Evolutionary conservation across 139 green algal genomes (phyloP).

Genomic region (Dunaliella primolecta): DNA sequence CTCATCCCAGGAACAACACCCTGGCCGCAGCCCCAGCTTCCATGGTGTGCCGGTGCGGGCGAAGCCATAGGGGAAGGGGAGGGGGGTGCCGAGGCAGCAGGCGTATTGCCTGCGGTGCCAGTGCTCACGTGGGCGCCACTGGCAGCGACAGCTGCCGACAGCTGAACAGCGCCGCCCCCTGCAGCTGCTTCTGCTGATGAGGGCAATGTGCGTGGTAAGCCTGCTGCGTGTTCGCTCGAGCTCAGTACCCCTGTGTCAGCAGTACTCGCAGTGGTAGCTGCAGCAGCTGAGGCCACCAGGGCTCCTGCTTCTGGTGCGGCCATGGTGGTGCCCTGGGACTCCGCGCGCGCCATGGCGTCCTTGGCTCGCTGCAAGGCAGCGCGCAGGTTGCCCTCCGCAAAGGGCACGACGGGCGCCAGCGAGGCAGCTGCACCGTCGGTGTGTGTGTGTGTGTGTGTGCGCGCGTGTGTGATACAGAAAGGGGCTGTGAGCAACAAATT

Average conservation of each 20-base stretch:
- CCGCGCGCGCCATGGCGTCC: not conserved
- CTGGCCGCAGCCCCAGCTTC: no score
- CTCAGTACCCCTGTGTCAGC: no score
- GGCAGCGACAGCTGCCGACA: no score
- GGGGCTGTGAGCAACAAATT: no score
- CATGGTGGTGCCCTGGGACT: not conserved
- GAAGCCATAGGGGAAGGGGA: not conserved
- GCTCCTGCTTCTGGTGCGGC: not conserved
- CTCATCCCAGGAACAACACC: not conserved
- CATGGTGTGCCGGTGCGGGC: not conserved
- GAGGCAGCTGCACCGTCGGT: not conserved
- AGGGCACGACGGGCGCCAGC: not conserved
- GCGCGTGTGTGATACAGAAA: not conserved
- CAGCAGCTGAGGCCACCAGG: no score
- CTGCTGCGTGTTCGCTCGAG: no score
- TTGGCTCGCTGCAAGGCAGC: not conserved
- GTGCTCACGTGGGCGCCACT: no score
- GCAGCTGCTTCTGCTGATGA: no score
- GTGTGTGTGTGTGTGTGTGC: not conserved
- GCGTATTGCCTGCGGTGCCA: not conserved
- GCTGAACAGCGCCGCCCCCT: no score
- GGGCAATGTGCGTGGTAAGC: no score
- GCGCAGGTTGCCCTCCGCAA: not conserved
- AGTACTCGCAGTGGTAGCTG: no score
- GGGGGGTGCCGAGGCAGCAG: not conserved